A percentile compares a stretch with the other conserved stretches of the same genome.
phyloP scores from a whole-genome alignment of 1,284 basidiomycete species.

The Ceratobasidium sp. region DNA sequence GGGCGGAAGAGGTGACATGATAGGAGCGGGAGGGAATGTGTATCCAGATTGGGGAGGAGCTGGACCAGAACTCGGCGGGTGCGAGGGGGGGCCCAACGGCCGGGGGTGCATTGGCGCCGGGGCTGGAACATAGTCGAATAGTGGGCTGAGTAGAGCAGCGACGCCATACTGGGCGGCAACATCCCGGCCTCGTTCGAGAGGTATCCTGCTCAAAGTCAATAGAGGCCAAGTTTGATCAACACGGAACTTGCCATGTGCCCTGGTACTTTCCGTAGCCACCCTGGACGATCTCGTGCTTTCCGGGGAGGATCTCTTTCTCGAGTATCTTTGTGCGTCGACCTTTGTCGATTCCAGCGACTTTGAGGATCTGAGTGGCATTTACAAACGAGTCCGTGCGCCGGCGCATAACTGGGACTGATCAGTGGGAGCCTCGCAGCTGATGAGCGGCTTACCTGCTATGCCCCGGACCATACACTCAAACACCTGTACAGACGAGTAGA shows the following conservation, averaged over 20 bases:
- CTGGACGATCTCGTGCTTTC: slow-evolving; percentile 98
- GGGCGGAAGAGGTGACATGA: slow-evolving; percentile 45
- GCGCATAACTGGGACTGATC: slow-evolving; percentile 87
- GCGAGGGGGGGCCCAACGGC: slow-evolving; percentile 26
- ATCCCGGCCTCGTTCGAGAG: slow-evolving; percentile 89
- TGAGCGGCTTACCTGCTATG: slow-evolving; percentile 66
- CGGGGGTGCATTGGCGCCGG: slow-evolving; percentile 50
- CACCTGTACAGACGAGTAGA: slow-evolving; percentile 91
- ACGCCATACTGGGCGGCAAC: slow-evolving; percentile 93
- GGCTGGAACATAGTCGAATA: slow-evolving; percentile 91
- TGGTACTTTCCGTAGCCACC: slow-evolving; percentile 99
- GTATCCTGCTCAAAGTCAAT: slow-evolving; percentile 75
- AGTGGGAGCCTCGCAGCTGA: neutral
- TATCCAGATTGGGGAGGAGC: slow-evolving; percentile 36
- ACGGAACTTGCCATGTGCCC: slow-evolving; percentile 87
- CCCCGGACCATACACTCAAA: slow-evolving; percentile 98
- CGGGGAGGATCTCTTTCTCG: slow-evolving; percentile 96
- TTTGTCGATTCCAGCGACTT: slow-evolving; percentile 98
- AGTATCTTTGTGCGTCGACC: slow-evolving; percentile 96
- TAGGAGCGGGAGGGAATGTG: slow-evolving; percentile 35
- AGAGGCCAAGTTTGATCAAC: neutral
- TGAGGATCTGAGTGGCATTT: slow-evolving; percentile 99
- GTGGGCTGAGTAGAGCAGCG: slow-evolving; percentile 82
- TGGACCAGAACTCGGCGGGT: slow-evolving; percentile 37
- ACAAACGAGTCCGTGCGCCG: slow-evolving; percentile 93